Evolutionary conservation across 768 basidiomycete genomes (phyloP), one percentile per base, ranked within the genome.

Genomic region (Hygrocybe coccinea): DNA sequence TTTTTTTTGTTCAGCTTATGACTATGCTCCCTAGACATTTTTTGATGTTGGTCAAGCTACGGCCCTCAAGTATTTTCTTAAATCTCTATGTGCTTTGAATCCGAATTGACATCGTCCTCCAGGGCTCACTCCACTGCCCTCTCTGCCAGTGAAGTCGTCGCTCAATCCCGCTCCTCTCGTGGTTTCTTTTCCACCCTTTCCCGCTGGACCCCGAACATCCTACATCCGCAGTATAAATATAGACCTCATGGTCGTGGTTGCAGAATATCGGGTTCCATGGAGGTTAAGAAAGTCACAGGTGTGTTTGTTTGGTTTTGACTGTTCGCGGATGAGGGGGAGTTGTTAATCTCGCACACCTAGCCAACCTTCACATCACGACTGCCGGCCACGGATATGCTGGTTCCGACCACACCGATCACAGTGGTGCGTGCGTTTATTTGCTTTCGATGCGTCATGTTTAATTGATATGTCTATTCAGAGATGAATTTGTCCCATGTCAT

Each of bases 401-500:
- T 60, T 77, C 79, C 57, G 80, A 90, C 55, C 95, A 98, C 68
- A 89, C 94, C 5, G 88, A 91, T 60, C 95, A 99, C 64, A 80
- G 68, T 7, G 69, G 95, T 95, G 63, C 59, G 89, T 79, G 15
- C 12, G 15, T 15, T 0, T 21, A 34, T 14, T 21, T 17, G 36
- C 3, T 33, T 52, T 9, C 25, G 36, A n/a, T 50, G 49, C 15
- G 5, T 19, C 8, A 5, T 34, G 34, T 15, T 21, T 44, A 29
- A 39, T 53, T 14, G 53, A 11, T n/a, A 11, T 14, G 6, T 29
- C 37, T 47, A 0, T 47, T 9, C 46, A 95, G 93, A 86, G 61
- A 94, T 97, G 91, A 99, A 99, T 65, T 80, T 99, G 35, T 93
- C 91, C 2, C 95, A 98, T 74, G 85, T 97, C 59, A 94, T 98